Conservation (phyloP, 495 filamentous ascomycete species). For the Neurospora discreta region DNA sequence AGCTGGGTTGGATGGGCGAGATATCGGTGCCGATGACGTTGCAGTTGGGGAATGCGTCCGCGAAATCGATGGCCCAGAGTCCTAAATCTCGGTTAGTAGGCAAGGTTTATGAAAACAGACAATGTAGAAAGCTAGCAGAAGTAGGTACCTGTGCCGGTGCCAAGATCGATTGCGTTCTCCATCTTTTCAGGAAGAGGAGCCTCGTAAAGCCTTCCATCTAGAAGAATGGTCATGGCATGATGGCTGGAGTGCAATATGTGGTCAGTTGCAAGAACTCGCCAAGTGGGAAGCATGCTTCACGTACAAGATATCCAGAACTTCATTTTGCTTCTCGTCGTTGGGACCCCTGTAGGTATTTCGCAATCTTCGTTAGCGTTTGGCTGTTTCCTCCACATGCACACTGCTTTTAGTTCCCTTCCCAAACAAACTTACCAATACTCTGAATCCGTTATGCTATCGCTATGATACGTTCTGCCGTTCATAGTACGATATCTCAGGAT, state of each 20-base stretch:
- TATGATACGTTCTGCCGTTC: slow-evolving; percentile 31
- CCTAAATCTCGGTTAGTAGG: background rate
- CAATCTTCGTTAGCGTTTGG: background rate
- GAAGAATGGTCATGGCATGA: slow-evolving; percentile 18
- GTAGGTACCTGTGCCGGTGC: slow-evolving; percentile 34
- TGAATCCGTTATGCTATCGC: slow-evolving; percentile 17
- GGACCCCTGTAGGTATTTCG: slow-evolving; percentile 14
- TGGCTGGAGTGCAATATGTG: background rate
- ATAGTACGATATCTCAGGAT: slow-evolving; percentile 33
- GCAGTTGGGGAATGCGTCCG: slow-evolving; percentile 8
- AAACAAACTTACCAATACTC: slow-evolving; percentile 12
- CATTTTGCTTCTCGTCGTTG: slow-evolving; percentile 30
- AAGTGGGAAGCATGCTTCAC: background rate
- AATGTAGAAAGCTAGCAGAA: background rate
- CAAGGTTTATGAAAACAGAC: background rate
- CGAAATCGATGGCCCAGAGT: background rate
- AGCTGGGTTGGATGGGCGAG: slow-evolving; percentile 45
- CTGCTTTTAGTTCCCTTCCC: background rate
- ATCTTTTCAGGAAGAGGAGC: slow-evolving; percentile 38
- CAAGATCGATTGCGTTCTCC: slow-evolving; percentile 47
- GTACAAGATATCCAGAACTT: slow-evolving; percentile 30
- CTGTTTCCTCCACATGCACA: background rate
- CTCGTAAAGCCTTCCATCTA: slow-evolving; percentile 43
- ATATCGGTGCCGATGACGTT: slow-evolving; percentile 47
- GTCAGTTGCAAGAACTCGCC: background rate